Base-by-base conservation (phyloP, 1,284 basidiomycete species). In the Termitomyces sp. region DNA sequence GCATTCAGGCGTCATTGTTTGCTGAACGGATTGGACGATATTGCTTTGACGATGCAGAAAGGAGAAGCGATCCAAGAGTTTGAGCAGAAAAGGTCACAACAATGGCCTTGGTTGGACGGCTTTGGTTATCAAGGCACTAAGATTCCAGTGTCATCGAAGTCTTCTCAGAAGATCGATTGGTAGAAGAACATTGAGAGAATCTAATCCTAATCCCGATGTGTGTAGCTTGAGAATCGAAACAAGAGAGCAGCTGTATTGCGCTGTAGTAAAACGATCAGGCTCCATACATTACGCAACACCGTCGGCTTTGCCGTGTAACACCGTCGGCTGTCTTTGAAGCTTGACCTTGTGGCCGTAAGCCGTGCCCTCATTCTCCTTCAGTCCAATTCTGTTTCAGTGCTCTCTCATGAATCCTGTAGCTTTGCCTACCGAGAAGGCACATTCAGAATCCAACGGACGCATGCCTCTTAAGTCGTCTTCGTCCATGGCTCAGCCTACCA, bases 51-150 rank as follows among this genome's bases (percentile, higher is more conserved):
- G 36, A 77, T 98, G 76, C 84, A 91, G 69, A 86, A 86, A 68
- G 82, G 77, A 44, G 72, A 74, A 12, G 69, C 77, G 19, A 95
- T 98, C 61, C 76, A 79, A 60, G 65, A 71, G 52, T 98, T 96
- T 65, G 94, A 98, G 79, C 68, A 79, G 64, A 81, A 81, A 63
- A 72, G 94, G 61, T 88, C 84, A 33, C 74, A 81, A 65, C 68
- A 77, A 55, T 96, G 93, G 92, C 90, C 94, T 9, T 98, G 94
- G 94, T 73, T 97, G 69, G 91, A 98, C 68, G 94, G 94, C 50
- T 90, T 94, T 59, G 92, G 92, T 39, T 94, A 93, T 73, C 81
- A 88, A 69, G 88, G 86, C 53, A 80, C 79, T 51, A 87, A 85
- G 68, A 88, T 90, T 52, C 80, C 85, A 2, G 71, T 88, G 41